These are phyloP conservation scores for Diaporthe vexans DNA, from an alignment of 2,329 filamentous ascomycete genomes.

Conservation along the genomic window DNA sequence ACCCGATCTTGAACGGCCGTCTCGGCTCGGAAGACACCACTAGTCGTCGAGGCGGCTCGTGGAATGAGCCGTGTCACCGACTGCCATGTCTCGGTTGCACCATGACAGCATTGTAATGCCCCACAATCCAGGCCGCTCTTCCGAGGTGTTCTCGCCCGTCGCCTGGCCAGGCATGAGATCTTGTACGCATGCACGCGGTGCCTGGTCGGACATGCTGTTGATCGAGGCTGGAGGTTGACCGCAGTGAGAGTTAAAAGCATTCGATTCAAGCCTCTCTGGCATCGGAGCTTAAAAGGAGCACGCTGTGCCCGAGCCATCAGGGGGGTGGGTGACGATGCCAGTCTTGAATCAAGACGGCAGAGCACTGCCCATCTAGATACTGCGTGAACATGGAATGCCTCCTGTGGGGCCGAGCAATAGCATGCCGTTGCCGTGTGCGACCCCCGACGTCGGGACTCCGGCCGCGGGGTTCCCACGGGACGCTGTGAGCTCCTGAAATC, in stretches of 20 bases:
- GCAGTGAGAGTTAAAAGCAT: neutral
- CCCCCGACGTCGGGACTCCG: neutral
- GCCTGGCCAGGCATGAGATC: neutral
- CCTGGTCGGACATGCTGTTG: neutral
- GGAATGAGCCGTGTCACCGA: neutral
- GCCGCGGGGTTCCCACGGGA: neutral
- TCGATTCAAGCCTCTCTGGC: neutral
- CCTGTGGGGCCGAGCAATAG: neutral
- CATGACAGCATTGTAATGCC: neutral
- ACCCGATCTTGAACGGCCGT: constrained; percentile 6
- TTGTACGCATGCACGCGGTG: neutral
- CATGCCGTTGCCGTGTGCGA: neutral
- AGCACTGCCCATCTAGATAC: too few species aligned
- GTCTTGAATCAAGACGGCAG: neutral
- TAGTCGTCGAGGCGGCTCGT: constrained; percentile 11
- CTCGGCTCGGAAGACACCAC: neutral
- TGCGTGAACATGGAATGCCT: neutral
- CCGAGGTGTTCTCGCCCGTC: neutral
- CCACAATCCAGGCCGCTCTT: neutral
- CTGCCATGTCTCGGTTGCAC: too few species aligned
- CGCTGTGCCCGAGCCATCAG: too few species aligned
- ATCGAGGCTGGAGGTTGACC: neutral
- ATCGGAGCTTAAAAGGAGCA: neutral
- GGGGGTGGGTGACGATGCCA: too few species aligned
- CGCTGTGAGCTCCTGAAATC: neutral